phyloP scores from a whole-genome alignment of 768 basidiomycete genomes.

The Xerocomellus chrysenteron region DNA sequence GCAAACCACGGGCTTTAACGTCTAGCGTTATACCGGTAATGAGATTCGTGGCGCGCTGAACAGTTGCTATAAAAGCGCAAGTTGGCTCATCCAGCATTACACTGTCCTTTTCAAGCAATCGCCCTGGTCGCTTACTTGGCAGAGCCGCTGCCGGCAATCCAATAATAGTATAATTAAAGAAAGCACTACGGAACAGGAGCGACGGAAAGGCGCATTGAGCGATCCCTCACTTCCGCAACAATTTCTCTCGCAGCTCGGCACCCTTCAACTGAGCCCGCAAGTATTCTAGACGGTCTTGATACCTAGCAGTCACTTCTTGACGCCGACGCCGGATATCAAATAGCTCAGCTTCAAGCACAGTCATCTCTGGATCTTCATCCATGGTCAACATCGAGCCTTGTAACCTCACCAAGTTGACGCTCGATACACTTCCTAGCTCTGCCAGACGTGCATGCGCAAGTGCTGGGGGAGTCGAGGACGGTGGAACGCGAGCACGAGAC shows the following conservation, averaged over 20 bases:
- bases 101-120: not conserved
- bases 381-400: conserved; percentile 18
- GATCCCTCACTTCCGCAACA: conserved; percentile 54
- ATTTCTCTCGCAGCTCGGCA: conserved; percentile 79
- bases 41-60: not conserved
- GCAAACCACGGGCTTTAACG: not conserved
- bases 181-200: conserved; percentile 14
- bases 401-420: conserved; percentile 52
- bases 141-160: not conserved
- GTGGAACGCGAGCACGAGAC: conserved; percentile 41
- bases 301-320: conserved; percentile 68
- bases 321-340: conserved; percentile 67
- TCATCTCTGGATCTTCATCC: conserved; percentile 39
- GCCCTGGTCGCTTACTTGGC: not conserved
- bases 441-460: conserved; percentile 30
- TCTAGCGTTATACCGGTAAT: not conserved
- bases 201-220: conserved; percentile 4
- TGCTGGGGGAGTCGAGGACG: conserved; percentile 35
- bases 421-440: conserved; percentile 41
- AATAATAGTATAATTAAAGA: conserved; percentile 9
- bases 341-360: conserved; percentile 55
- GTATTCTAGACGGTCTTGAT: conserved; percentile 76
- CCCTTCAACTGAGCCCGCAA: conserved; percentile 80
- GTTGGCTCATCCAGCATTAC: not conserved
- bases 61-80: conserved; percentile 1